phyloP scores from a whole-genome alignment of 179 eudicot genomes.

The Beta lomatogona region DNA sequence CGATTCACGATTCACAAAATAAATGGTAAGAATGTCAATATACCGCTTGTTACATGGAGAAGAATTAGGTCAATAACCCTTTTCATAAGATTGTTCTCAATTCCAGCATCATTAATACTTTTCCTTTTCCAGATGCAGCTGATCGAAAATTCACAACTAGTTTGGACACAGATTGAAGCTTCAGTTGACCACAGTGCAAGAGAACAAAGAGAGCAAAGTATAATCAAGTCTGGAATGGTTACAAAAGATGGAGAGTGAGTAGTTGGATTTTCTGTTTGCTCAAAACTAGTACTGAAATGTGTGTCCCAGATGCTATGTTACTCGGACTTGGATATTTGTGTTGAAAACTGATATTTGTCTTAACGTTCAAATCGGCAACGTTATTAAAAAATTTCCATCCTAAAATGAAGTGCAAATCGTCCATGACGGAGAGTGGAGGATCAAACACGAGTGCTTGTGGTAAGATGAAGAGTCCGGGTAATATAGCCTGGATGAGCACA shows the following conservation, averaged over 20 bases:
- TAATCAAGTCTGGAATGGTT: slow-evolving; percentile 57
- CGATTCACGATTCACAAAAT: too few species aligned
- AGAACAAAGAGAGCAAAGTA: slow-evolving; percentile 29
- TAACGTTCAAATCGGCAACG: too few species aligned
- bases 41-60: not conserved
- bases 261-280: slow-evolving; percentile 16
- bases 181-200: slow-evolving; percentile 21
- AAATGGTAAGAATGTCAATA: too few species aligned
- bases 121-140: slow-evolving; percentile 60
- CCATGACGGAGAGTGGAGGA: too few species aligned
- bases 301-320: not conserved
- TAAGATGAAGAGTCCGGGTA: too few species aligned
- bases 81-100: not conserved
- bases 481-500: not conserved
- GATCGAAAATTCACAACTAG: slow-evolving; percentile 59
- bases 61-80: not conserved
- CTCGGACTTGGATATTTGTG: too few species aligned
- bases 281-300: not conserved
- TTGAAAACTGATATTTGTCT: too few species aligned
- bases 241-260: slow-evolving; percentile 73
- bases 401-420: too few species aligned
- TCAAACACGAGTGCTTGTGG: too few species aligned
- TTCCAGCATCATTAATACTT: not conserved
- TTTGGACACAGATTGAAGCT: slow-evolving; percentile 59
- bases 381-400: too few species aligned